Conservation (phyloP, 225 moss, liverwort and hornwort species). For the Takakia lepidozioides region DNA sequence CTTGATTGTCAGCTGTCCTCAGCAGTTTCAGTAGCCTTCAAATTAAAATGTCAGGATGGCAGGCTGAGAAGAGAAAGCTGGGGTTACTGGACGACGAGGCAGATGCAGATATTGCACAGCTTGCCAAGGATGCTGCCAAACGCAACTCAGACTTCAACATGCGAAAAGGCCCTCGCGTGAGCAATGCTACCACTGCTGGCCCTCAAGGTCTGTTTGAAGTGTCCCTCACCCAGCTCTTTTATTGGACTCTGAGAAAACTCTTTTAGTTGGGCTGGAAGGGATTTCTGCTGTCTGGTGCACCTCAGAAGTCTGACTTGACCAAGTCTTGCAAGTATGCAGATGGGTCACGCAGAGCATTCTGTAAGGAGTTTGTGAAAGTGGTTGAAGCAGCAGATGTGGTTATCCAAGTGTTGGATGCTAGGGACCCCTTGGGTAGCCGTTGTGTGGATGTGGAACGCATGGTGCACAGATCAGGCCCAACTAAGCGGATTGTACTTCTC, state of each 20-base stretch:
- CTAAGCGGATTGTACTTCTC: constrained; percentile 71
- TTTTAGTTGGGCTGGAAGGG: no score
- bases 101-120: constrained; percentile 42
- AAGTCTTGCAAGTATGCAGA: no score
- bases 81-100: constrained; percentile 65
- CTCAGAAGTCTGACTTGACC: no score
- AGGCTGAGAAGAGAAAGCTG: constrained; percentile 73
- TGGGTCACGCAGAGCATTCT: constrained; percentile 72
- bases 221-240: no score
- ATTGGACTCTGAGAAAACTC: no score
- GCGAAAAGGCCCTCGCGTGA: constrained; percentile 26
- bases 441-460: constrained; percentile 74
- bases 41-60: no score
- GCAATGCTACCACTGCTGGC: constrained; percentile 11
- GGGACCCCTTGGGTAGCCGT: constrained; percentile 88
- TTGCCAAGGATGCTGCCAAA: constrained; percentile 47
- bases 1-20: no score
- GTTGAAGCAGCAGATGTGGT: constrained; percentile 80
- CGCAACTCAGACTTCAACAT: constrained; percentile 52
- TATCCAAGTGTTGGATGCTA: constrained; percentile 81
- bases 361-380: constrained; percentile 78
- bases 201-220: constrained; percentile 7
- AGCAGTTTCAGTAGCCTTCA: no score
- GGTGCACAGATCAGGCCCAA: constrained; percentile 71
- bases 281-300: no score